Evolutionary conservation across 441 rosid species (phyloP).

Genomic region (Arabidopsis lyrata): DNA sequence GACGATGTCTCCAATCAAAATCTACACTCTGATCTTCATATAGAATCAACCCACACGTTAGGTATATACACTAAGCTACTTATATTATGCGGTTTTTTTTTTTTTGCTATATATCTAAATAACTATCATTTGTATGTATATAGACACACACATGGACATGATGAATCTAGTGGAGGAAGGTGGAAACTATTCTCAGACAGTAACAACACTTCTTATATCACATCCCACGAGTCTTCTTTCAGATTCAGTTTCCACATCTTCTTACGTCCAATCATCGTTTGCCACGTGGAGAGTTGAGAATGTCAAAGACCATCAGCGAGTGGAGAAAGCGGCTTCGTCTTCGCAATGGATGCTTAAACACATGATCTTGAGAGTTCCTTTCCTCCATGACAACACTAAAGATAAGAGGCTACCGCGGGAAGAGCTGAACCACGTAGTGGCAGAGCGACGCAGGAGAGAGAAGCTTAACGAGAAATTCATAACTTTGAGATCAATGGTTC

Average conservation of each 20-base stretch:
- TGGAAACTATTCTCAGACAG: slow-evolving; percentile 80
- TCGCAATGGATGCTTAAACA: slow-evolving; percentile 88
- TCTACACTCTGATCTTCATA: slow-evolving; percentile 35
- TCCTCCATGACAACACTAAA: slow-evolving; percentile 58
- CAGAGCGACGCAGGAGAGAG: slow-evolving; percentile 94
- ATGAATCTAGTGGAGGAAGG: slow-evolving; percentile 78
- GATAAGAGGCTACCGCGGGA: slow-evolving; percentile 39
- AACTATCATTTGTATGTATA: not conserved
- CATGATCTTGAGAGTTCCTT: slow-evolving; percentile 74
- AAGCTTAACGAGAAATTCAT: slow-evolving; percentile 89
- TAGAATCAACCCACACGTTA: slow-evolving; percentile 37
- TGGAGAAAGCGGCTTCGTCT: slow-evolving; percentile 43
- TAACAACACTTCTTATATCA: slow-evolving; percentile 70
- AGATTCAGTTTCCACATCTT: slow-evolving; percentile 48
- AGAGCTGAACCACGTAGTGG: slow-evolving; percentile 87
- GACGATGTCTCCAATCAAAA: slow-evolving; percentile 44
- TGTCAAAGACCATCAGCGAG: slow-evolving; percentile 42
- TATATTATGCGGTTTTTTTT: not conserved
- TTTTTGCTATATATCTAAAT: not conserved
- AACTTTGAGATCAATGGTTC: slow-evolving; percentile 79
- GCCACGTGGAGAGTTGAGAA: slow-evolving; percentile 59
- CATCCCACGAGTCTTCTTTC: slow-evolving; percentile 51
- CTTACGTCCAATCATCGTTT: slow-evolving; percentile 69
- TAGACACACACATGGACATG: slow-evolving; percentile 38
- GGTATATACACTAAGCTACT: slow-evolving; percentile 7